Evolutionary conservation across 1,284 basidiomycete genomes (phyloP).

Genomic region (Ceratobasidium theobromae): DNA sequence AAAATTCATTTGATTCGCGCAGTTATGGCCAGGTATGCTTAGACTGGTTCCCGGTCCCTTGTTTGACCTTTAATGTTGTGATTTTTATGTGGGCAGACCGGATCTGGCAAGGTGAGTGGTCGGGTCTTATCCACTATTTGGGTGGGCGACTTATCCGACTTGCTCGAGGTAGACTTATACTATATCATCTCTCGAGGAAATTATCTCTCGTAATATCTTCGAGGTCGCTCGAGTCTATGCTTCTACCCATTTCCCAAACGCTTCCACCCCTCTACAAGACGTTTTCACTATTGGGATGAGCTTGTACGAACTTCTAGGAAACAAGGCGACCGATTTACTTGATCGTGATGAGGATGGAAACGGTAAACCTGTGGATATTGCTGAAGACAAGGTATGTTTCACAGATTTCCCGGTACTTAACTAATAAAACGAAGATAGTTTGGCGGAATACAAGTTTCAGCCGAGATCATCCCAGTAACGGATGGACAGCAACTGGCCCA

Average conservation of each 20-base stretch:
- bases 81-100: background rate
- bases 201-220: slow-evolving; percentile 23
- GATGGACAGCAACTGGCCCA: background rate
- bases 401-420: background rate
- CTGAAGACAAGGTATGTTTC: slow-evolving; percentile 17
- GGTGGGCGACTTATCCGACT: background rate
- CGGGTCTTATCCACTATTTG: background rate
- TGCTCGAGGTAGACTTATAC: slow-evolving; percentile 10
- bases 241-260: slow-evolving; percentile 9
- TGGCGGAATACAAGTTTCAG: slow-evolving; percentile 19
- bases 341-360: slow-evolving; percentile 9
- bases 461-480: slow-evolving; percentile 8
- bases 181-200: slow-evolving; percentile 28
- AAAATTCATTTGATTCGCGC: background rate
- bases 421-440: background rate
- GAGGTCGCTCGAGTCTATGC: slow-evolving; percentile 9
- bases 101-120: slow-evolving; percentile 16
- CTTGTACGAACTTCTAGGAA: slow-evolving; percentile 25
- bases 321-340: slow-evolving; percentile 21
- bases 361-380: slow-evolving; percentile 15
- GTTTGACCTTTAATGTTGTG: background rate
- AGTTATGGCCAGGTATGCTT: slow-evolving; percentile 23
- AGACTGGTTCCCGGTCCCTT: background rate
- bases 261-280: background rate
- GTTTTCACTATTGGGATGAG: slow-evolving; percentile 20